These are phyloP conservation scores for Hortiboletus campestris DNA, from an alignment of 768 basidiomycete species.

Conservation along the genomic window DNA sequence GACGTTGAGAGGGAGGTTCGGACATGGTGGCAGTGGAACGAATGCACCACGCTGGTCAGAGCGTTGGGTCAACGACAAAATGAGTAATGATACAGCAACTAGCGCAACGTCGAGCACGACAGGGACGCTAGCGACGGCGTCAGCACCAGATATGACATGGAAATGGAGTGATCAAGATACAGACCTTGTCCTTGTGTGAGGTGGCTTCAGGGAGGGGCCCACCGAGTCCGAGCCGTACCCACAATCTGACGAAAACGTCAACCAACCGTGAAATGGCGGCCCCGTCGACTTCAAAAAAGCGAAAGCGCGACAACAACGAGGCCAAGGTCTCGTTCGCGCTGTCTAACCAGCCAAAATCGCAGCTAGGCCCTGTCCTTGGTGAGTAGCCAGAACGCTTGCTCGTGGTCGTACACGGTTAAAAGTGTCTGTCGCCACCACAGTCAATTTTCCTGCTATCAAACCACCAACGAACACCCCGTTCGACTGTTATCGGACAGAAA, in stretches of 20 bases:
- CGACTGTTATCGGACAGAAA: slow-evolving; percentile 51
- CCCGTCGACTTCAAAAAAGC: slow-evolving; percentile 40
- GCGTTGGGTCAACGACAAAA: slow-evolving; percentile 22
- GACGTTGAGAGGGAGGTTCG: slow-evolving; percentile 26
- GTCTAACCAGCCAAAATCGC: slow-evolving; percentile 33
- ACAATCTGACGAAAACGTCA: slow-evolving; percentile 12
- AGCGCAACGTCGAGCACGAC: slow-evolving; percentile 21
- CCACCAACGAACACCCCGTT: slow-evolving; percentile 61
- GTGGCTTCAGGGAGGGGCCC: slow-evolving; percentile 8
- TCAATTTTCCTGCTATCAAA: slow-evolving; percentile 62
- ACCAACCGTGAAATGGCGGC: slow-evolving; percentile 22
- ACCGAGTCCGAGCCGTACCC: not conserved
- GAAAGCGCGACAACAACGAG: slow-evolving; percentile 44
- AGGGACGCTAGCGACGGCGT: slow-evolving; percentile 10
- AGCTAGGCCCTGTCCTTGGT: slow-evolving; percentile 55
- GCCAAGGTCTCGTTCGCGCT: slow-evolving; percentile 37
- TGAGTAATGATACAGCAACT: slow-evolving; percentile 19
- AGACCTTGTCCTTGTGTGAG: slow-evolving; percentile 22
- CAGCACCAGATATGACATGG: slow-evolving; percentile 9
- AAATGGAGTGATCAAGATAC: slow-evolving; percentile 11
- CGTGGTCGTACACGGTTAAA: slow-evolving; percentile 27
- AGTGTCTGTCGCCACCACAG: slow-evolving; percentile 34
- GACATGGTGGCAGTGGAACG: slow-evolving; percentile 29
- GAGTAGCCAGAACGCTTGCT: slow-evolving; percentile 21
- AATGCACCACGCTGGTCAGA: slow-evolving; percentile 17